These are phyloP conservation scores for Suhomyces taliae DNA, from an alignment of 1,139 yeast species.

Conservation along the genomic window DNA sequence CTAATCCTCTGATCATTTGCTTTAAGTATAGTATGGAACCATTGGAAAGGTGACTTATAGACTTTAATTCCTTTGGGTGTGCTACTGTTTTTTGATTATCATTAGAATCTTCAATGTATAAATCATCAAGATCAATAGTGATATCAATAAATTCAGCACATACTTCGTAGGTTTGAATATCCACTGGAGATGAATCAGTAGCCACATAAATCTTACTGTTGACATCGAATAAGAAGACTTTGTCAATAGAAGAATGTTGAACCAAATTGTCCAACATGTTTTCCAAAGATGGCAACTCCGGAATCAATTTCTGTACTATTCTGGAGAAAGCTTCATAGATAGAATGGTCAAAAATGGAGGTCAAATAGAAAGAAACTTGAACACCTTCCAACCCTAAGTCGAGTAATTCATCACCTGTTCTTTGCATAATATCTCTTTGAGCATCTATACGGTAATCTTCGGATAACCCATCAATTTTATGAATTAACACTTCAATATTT, in stretches of 20 bases:
- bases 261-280: slow-evolving; percentile 86
- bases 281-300: slow-evolving; percentile 85
- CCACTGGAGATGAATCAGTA: slow-evolving; percentile 94
- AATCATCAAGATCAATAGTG: slow-evolving; percentile 80
- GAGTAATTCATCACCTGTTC: slow-evolving; percentile 88
- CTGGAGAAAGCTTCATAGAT: slow-evolving; percentile 94
- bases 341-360: slow-evolving; percentile 93
- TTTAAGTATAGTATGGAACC: slow-evolving; percentile 81
- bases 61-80: slow-evolving; percentile 47
- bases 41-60: slow-evolving; percentile 74
- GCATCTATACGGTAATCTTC: slow-evolving; percentile 95
- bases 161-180: slow-evolving; percentile 91
- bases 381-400: slow-evolving; percentile 92
- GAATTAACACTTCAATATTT: slow-evolving; percentile 89
- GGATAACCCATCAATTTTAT: slow-evolving; percentile 90
- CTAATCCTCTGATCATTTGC: slow-evolving; percentile 91
- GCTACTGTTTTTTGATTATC: slow-evolving; percentile 3
- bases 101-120: slow-evolving; percentile 47
- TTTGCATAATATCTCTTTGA: slow-evolving; percentile 93
- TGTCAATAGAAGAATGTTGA: slow-evolving; percentile 87
- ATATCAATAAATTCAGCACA: slow-evolving; percentile 97
- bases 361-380: slow-evolving; percentile 84
- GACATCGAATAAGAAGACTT: slow-evolving; percentile 87
- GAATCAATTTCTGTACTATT: slow-evolving; percentile 85
- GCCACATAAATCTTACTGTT: slow-evolving; percentile 95